Evolutionary conservation across 495 filamentous ascomycete genomes (phyloP).

Genomic region (Polyplosphaeria fusca): DNA sequence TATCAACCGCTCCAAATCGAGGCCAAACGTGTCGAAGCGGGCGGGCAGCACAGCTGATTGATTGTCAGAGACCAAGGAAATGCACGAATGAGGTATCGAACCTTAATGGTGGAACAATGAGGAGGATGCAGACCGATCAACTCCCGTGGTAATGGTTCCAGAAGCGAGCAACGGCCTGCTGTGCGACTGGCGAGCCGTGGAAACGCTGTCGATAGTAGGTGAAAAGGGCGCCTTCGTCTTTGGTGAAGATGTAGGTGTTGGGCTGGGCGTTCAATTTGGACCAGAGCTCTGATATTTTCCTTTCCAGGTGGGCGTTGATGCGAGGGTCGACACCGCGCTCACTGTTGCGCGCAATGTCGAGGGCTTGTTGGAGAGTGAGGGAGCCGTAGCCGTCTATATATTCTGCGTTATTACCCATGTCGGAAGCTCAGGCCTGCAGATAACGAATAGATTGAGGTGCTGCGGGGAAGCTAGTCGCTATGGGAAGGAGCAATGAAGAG

Average conservation of each 20-base stretch:
- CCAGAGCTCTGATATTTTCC: conserved; percentile 60
- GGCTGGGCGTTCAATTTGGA: conserved; percentile 56
- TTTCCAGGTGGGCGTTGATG: conserved; percentile 54
- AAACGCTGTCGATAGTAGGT: conserved; percentile 68
- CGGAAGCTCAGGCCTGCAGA: conserved; percentile 6
- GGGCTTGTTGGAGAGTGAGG: conserved; percentile 50
- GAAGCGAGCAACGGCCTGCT: conserved; percentile 47
- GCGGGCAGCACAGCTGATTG: too few species aligned
- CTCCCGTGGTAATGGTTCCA: conserved; percentile 47
- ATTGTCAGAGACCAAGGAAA: too few species aligned
- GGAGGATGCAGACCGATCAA: too few species aligned
- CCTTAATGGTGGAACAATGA: too few species aligned
- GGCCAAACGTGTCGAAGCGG: too few species aligned
- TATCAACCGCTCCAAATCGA: too few species aligned
- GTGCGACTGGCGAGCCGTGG: conserved; percentile 44
- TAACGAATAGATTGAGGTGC: conserved; percentile 16
- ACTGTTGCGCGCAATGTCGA: conserved; percentile 67
- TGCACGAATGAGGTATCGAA: too few species aligned
- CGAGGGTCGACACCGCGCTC: conserved; percentile 53
- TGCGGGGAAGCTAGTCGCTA: conserved; percentile 23
- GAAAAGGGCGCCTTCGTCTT: conserved; percentile 74
- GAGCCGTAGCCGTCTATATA: conserved; percentile 38
- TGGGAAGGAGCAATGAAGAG: not conserved
- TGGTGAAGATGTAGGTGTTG: conserved; percentile 61
- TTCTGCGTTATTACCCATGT: conserved; percentile 38